Conservation (phyloP, 306 rosid species). For the Crotalaria pallida region DNA sequence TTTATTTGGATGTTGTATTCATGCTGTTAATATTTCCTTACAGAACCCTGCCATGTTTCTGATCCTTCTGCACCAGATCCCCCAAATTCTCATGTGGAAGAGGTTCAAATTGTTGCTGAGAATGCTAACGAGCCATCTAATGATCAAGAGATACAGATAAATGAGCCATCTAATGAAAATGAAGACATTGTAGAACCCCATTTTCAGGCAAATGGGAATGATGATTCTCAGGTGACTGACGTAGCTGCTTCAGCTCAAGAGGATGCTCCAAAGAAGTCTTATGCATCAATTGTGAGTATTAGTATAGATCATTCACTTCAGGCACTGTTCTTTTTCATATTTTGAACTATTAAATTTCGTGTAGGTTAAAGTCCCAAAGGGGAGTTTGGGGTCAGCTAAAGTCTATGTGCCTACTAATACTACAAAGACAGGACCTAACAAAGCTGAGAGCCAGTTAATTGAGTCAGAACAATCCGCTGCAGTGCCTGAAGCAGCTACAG, state of each 20-base stretch:
- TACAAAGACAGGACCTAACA: constrained; percentile 32
- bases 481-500: constrained; percentile 41
- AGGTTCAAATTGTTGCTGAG: constrained; percentile 34
- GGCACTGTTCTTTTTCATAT: constrained; percentile 9
- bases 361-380: constrained; percentile 63
- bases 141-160: constrained; percentile 35
- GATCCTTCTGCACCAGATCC: constrained; percentile 51
- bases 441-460: constrained; percentile 30
- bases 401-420: constrained; percentile 57
- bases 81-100: constrained; percentile 26
- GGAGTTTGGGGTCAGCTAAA: constrained; percentile 40
- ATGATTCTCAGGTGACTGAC: constrained; percentile 36
- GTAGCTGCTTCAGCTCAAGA: constrained; percentile 35
- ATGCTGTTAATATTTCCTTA: constrained; percentile 8
- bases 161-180: constrained; percentile 27
- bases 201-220: constrained; percentile 46
- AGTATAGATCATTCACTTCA: constrained; percentile 5
- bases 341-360: constrained; percentile 29
- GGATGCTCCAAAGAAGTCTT: constrained; percentile 64
- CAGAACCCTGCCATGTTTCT: constrained; percentile 38
- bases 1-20: constrained; percentile 15
- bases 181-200: constrained; percentile 34
- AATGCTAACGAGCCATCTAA: constrained; percentile 35
- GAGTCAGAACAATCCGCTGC: constrained; percentile 32
- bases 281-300: constrained; percentile 70